A percentile compares a stretch with the other conserved stretches of the same genome.
Conservation (phyloP, 2,329 filamentous ascomycete genomes). For the Ophiostoma pallidulum region DNA sequence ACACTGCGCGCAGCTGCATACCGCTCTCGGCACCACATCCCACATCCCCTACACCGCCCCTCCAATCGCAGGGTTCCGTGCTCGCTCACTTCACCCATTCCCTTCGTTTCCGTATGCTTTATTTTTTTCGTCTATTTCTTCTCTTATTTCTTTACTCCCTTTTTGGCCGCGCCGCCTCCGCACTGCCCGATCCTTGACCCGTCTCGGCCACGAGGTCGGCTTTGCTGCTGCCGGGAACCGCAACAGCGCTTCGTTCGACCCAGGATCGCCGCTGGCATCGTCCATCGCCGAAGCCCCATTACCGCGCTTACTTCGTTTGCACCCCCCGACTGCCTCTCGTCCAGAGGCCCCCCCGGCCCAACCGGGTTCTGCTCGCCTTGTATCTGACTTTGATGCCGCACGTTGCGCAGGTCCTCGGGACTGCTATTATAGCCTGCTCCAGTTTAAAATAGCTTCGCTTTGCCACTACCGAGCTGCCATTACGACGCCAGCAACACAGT, state of each 20-base stretch:
- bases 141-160: not conserved
- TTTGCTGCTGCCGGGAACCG: not conserved
- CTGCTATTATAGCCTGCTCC: slow-evolving; percentile 1
- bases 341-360: too few relatives aligned
- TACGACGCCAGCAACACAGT: not conserved
- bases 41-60: not conserved
- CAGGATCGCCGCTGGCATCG: too few relatives aligned
- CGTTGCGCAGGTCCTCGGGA: too few relatives aligned
- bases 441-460: slow-evolving; percentile 7
- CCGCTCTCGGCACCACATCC: not conserved
- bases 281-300: too few relatives aligned
- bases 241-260: too few relatives aligned
- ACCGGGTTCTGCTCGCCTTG: too few relatives aligned
- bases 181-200: not conserved
- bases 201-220: slow-evolving; percentile 4
- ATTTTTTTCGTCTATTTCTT: not conserved
- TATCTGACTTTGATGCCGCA: too few relatives aligned
- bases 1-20: not conserved
- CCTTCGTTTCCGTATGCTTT: not conserved
- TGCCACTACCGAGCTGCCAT: slow-evolving; percentile 1
- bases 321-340: too few relatives aligned
- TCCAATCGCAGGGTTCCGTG: not conserved
- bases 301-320: too few relatives aligned
- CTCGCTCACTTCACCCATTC: not conserved
- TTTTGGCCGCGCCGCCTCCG: slow-evolving; percentile 3